Percentiles rank a stretch among this genome's conserved stretches.
phyloP scores from a whole-genome alignment of 2,329 filamentous ascomycete species.

The Sclerotinia sclerotiorum region DNA sequence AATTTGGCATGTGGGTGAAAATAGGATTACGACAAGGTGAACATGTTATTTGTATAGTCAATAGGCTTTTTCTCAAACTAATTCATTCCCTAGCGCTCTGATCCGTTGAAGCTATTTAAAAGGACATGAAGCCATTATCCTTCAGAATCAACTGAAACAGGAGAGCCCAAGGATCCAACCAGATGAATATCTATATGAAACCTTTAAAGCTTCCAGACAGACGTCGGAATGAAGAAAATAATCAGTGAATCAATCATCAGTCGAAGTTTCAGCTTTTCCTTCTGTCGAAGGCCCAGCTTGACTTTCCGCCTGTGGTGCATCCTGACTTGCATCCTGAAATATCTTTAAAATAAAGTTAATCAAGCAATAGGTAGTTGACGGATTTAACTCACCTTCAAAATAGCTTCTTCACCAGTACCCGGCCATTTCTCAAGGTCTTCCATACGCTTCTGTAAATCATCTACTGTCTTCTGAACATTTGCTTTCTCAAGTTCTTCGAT shows the following conservation, averaged over 20 bases:
- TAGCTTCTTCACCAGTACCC: neutral
- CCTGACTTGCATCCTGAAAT: neutral
- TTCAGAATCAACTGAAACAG: too few relatives aligned
- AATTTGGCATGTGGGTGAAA: too few relatives aligned
- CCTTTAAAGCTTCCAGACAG: neutral
- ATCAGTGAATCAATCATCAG: neutral
- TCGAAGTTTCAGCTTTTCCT: neutral
- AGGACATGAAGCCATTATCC: neutral
- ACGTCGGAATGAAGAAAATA: neutral
- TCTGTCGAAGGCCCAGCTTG: neutral
- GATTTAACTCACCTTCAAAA: slow-evolving; percentile 3
- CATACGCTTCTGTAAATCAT: neutral
- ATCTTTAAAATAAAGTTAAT: neutral
- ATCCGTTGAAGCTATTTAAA: neutral
- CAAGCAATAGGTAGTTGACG: too few relatives aligned
- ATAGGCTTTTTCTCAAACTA: neutral
- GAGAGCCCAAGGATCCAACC: neutral
- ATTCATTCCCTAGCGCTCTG: neutral
- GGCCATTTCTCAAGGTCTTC: slow-evolving; percentile 2
- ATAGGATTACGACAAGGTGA: too few relatives aligned
- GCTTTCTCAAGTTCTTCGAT: slow-evolving; percentile 1
- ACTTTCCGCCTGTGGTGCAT: neutral
- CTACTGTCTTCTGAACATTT: neutral
- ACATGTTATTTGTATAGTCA: too few relatives aligned
- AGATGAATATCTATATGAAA: neutral